Conservation (phyloP, 2,329 filamentous ascomycete species). For the Aulographum hederae region DNA sequence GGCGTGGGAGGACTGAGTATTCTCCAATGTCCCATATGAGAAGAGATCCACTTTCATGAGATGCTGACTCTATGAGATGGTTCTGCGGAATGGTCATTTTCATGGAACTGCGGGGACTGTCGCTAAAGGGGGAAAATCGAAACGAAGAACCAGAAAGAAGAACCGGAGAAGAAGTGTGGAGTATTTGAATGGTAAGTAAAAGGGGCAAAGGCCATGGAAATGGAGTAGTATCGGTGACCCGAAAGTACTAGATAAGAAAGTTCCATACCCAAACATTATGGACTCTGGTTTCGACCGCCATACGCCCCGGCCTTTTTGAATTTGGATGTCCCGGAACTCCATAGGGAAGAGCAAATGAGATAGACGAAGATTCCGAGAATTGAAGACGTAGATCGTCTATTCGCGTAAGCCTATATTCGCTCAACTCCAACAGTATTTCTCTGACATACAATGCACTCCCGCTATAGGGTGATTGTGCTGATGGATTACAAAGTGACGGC, state of each 20-base stretch:
- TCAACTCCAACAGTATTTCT: neutral
- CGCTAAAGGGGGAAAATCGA: neutral
- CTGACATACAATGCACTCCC: constrained; percentile 33
- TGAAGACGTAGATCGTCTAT: constrained; percentile 47
- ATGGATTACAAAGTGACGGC: constrained; percentile 45
- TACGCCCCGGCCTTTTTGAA: constrained; percentile 18
- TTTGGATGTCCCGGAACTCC: constrained; percentile 24
- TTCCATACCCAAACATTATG: constrained; percentile 22
- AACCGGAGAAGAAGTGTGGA: too few relatives aligned
- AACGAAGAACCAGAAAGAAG: too few relatives aligned
- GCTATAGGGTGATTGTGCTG: constrained; percentile 57
- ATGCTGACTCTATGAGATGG: constrained; percentile 25
- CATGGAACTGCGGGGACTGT: too few relatives aligned
- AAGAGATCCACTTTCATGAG: constrained; percentile 22
- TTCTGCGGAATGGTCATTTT: constrained; percentile 13
- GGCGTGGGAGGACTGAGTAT: constrained; percentile 18
- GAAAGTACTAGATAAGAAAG: too few relatives aligned
- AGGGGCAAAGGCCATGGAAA: too few relatives aligned
- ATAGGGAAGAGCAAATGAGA: constrained; percentile 33
- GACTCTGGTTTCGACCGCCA: constrained; percentile 26
- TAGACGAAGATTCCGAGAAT: constrained; percentile 47
- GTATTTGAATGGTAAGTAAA: too few relatives aligned
- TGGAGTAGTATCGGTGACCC: too few relatives aligned
- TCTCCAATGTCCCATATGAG: constrained; percentile 28
- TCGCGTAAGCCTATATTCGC: too few relatives aligned